These are phyloP conservation scores for Pseudozyma thailandica DNA, from an alignment of 1,284 basidiomycete genomes.

Conservation along the genomic window DNA sequence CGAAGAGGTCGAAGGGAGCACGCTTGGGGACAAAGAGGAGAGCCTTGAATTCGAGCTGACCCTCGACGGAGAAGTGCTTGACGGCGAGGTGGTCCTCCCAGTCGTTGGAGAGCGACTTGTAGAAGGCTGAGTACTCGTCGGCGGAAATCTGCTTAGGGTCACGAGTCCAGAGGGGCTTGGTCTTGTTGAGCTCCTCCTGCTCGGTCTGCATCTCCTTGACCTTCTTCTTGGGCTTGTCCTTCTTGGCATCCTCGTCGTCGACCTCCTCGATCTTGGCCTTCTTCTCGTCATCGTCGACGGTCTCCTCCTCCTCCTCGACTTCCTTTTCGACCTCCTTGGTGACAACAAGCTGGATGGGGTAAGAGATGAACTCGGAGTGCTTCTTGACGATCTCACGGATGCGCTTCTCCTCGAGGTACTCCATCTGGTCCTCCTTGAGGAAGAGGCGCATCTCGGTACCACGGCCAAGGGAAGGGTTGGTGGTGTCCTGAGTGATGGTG, in stretches of 20 bases:
- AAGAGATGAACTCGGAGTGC: conserved; percentile 99
- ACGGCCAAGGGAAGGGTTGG: conserved; percentile 89
- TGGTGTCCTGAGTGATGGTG: conserved; percentile 94
- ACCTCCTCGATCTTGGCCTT: conserved; percentile 79
- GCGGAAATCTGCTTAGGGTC: conserved; percentile 91
- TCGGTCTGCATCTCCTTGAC: conserved; percentile 77
- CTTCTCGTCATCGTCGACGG: conserved; percentile 78
- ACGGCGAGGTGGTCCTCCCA: conserved; percentile 98
- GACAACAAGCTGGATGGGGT: conserved; percentile 97
- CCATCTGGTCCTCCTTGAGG: conserved; percentile 98
- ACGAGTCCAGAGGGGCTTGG: conserved; percentile 98
- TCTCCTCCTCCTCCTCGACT: conserved; percentile 77
- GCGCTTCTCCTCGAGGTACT: conserved; percentile 99
- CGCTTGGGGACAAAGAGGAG: conserved; percentile 92
- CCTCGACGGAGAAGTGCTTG: conserved; percentile 99
- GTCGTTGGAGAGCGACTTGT: conserved; percentile 99
- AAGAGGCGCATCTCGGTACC: conserved; percentile 94
- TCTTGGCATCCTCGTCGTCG: conserved; percentile 81
- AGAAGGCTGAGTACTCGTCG: conserved; percentile 96
- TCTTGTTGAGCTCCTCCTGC: conserved; percentile 98
- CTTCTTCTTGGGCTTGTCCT: conserved; percentile 87
- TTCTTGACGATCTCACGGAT: conserved; percentile 99
- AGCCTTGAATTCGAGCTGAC: conserved; percentile 99
- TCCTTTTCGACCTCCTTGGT: conserved; percentile 97
- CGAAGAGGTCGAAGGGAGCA: conserved; percentile 92